Percentiles rank a stretch among this genome's conserved stretches.
These are phyloP conservation scores for Hyaloperonospora brassicae DNA, from an alignment of 352 stramenopile genomes.

Conservation along the genomic window DNA sequence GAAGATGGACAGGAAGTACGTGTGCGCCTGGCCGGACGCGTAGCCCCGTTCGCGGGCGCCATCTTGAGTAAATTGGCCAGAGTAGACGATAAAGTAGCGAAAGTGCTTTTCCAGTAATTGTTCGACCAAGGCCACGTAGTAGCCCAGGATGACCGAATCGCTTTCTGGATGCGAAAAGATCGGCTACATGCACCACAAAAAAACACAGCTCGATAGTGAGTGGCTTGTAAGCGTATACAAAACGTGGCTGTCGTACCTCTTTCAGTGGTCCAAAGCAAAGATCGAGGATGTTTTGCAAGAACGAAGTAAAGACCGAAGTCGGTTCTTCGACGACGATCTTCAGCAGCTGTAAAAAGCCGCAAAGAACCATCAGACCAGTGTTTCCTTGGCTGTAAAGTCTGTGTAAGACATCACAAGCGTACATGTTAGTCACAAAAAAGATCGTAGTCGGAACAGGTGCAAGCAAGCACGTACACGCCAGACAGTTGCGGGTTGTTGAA, in stretches of 20 bases:
- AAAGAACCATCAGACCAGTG: constrained; percentile 59
- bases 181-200: constrained; percentile 19
- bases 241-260: constrained; percentile 36
- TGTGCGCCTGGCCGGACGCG: constrained; percentile 51
- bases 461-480: constrained; percentile 37
- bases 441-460: background rate
- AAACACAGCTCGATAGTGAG: background rate
- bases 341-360: constrained; percentile 68
- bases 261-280: constrained; percentile 72
- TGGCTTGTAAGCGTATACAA: background rate
- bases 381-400: constrained; percentile 60
- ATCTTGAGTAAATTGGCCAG: constrained; percentile 35
- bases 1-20: constrained; percentile 74
- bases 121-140: constrained; percentile 65
- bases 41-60: constrained; percentile 51
- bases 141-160: constrained; percentile 55
- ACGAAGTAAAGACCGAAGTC: constrained; percentile 59
- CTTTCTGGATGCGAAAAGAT: constrained; percentile 71
- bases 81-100: constrained; percentile 63
- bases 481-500: constrained; percentile 71
- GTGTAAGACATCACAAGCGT: background rate
- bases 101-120: constrained; percentile 77
- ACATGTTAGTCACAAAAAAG: too few species aligned
- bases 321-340: constrained; percentile 73
- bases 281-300: constrained; percentile 70